Evolutionary conservation across 148 eudicot species (phyloP), one percentile per base, ranked within the genome.

Genomic region (Bassia scoparia): DNA sequence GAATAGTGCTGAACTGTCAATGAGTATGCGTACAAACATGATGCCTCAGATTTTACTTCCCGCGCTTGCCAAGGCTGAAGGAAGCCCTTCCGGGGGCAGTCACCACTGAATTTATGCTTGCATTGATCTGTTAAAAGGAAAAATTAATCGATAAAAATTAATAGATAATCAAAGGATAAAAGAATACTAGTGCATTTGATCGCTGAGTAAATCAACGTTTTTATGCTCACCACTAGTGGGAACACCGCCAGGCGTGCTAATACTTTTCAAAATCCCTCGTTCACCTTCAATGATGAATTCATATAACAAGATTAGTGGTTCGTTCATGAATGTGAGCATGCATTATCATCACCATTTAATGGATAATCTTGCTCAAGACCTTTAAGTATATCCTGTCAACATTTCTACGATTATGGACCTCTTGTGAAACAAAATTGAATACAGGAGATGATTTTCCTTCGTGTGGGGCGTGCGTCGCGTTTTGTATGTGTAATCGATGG

Each of bases 71-170:
- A 90, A 88, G 80, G 96, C 90, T 71, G 72, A 70, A 86, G 69
- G 79, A 89, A 90, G 67, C n/a, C 65, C 81, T 26, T 76, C 89
- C 1, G 89, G 86, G 24, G 93, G 90, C 72, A 86, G 96, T 48
- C 96, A 27, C 98, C 98, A 58, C 89, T 90, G 64, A 90, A 37
- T 78, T 88, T 84, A 20, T 79, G 61, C 83, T 89, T 80, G 60
- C 83, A 43, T 93, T 90, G 46, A 93, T 86, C 98, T 93, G 91
- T 54, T 41, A 56, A 33, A 76, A 44, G 52, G 26, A 7, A 35
- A 23, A 17, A 29, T 18, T 46, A 24, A 14, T 18, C 16, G 48
- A 1, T 64, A 30, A 64, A 44, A 15, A 29, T 58, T 43, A 4
- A 11, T 49, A 33, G 27, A 1, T 23, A 5, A 30, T 48, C 15